Evolutionary conservation across 345 rosid species (phyloP).

Genomic region (Psidium guajava): DNA sequence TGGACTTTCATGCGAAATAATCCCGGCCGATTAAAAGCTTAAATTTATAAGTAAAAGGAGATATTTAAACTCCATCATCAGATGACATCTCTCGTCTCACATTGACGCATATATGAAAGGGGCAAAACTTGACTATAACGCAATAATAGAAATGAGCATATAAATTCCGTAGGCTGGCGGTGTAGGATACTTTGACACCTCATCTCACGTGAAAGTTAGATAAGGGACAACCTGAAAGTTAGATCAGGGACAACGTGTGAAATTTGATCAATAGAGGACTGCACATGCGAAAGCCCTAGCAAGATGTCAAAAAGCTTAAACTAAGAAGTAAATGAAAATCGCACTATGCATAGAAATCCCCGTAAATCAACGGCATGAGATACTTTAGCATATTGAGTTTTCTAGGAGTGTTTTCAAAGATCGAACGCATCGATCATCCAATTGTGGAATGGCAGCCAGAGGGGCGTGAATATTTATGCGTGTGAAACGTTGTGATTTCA

Average conservation of each 20-base stretch:
- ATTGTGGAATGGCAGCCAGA: neutral
- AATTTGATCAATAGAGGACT: neutral
- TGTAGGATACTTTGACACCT: neutral
- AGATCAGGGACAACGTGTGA: neutral
- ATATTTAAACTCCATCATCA: neutral
- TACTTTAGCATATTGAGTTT: neutral
- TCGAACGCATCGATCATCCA: neutral
- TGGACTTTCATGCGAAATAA: too few species aligned
- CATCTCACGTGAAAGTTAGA: neutral
- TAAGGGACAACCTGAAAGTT: neutral
- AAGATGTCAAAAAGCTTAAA: neutral
- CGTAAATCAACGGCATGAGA: neutral
- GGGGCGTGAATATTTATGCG: neutral
- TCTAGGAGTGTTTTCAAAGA: neutral
- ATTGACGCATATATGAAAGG: neutral
- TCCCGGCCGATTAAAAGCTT: rapidly evolving
- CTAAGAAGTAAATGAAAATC: rapidly evolving
- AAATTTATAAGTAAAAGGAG: rapidly evolving
- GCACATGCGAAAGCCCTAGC: neutral
- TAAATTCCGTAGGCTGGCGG: too few species aligned
- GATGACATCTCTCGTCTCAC: neutral
- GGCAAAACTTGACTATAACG: rapidly evolving
- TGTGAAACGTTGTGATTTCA: neutral
- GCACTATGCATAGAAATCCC: neutral
- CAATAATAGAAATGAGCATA: neutral